Conservation (phyloP, 78 protist species). For the Creolimax fragrantissima region DNA sequence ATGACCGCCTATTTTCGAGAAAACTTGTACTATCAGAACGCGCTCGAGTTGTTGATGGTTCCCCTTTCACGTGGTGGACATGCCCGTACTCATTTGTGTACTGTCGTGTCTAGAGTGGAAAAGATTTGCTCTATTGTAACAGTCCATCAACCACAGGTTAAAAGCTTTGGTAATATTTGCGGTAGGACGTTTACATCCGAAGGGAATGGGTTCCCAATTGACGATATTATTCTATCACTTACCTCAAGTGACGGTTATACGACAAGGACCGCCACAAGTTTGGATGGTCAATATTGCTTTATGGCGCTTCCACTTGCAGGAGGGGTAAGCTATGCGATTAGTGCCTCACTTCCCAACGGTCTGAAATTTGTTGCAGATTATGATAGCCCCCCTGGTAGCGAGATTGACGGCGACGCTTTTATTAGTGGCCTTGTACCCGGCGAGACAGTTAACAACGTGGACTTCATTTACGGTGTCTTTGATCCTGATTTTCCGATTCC, state of each 20-base stretch:
- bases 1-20: background rate
- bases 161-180: background rate
- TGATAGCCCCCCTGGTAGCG: background rate
- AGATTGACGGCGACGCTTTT: background rate
- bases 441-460: background rate
- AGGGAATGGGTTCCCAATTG: no score
- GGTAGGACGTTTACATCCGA: background rate
- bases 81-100: background rate
- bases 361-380: background rate
- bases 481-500: background rate
- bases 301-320: no score
- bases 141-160: background rate
- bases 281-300: no score
- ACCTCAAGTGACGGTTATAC: no score
- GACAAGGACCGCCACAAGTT: no score
- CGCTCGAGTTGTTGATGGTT: background rate
- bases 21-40: background rate
- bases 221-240: no score
- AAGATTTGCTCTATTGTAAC: background rate
- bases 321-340: no score
- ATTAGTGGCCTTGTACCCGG: background rate
- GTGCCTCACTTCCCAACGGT: no score
- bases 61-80: background rate
- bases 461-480: background rate
- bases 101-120: background rate